Evolutionary conservation across 1,139 yeast genomes (phyloP).

Genomic region (Geotrichum candidum): DNA sequence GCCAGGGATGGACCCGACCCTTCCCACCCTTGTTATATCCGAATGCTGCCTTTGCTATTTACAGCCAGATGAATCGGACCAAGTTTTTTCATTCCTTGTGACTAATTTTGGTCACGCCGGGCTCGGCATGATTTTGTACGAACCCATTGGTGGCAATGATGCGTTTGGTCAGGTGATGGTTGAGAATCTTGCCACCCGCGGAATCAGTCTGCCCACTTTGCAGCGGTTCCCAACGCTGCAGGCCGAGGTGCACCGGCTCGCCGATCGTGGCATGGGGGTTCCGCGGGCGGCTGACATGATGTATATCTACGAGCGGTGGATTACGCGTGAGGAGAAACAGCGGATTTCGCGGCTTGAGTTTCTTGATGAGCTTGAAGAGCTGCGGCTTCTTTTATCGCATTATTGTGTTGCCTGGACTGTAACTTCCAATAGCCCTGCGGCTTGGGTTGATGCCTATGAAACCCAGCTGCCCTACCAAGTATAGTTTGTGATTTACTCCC

Average conservation of each 20-base stretch:
- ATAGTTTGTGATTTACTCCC: background rate
- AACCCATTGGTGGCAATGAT: conserved; percentile 70
- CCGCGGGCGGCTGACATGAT: conserved; percentile 52
- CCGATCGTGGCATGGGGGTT: conserved; percentile 22
- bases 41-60: conserved; percentile 90
- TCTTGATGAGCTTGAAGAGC: conserved; percentile 86
- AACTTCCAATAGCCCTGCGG: conserved; percentile 3
- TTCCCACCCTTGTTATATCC: conserved; percentile 70
- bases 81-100: conserved; percentile 41
- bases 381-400: conserved; percentile 65
- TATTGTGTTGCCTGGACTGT: conserved; percentile 53
- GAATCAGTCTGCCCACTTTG: conserved; percentile 65
- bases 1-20: conserved; percentile 34
- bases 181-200: conserved; percentile 60
- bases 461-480: conserved; percentile 1
- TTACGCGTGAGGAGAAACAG: conserved; percentile 42
- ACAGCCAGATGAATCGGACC: conserved; percentile 50
- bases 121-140: conserved; percentile 57
- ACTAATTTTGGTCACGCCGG: conserved; percentile 15
- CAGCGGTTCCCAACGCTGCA: conserved; percentile 46
- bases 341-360: conserved; percentile 64
- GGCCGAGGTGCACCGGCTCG: conserved; percentile 40
- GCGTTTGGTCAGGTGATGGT: conserved; percentile 81
- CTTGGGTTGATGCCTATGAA: background rate
- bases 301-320: conserved; percentile 55